Evolutionary conservation across 352 stramenopile genomes (phyloP).

Genomic region (Sclerospora graminicola): DNA sequence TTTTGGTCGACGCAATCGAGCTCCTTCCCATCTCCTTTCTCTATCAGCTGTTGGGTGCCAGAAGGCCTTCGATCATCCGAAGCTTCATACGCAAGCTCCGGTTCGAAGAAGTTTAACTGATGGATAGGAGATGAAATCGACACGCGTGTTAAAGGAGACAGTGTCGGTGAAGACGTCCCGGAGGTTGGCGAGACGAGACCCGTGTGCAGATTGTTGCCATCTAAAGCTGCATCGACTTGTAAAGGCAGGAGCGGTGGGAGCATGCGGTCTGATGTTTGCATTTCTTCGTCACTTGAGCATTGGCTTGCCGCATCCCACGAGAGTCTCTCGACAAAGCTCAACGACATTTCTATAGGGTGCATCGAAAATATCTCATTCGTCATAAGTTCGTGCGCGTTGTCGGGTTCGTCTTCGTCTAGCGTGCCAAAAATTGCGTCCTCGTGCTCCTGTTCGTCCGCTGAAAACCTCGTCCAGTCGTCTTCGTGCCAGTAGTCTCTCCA

Average conservation of each 20-base stretch:
- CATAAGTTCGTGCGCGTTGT: conserved; percentile 3
- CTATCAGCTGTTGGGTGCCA: conserved; percentile 2
- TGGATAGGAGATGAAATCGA: conserved; percentile 13
- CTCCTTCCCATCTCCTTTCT: conserved; percentile 6
- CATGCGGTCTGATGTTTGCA: not conserved
- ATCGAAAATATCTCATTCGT: conserved; percentile 5
- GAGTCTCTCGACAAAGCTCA: conserved; percentile 14
- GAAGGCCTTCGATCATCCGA: not conserved
- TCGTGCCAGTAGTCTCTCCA: conserved; percentile 3
- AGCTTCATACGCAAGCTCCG: conserved; percentile 1
- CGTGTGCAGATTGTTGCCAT: conserved; percentile 16
- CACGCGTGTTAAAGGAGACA: conserved; percentile 12
- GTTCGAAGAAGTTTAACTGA: conserved; percentile 15
- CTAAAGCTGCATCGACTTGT: conserved; percentile 2
- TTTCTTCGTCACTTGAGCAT: conserved; percentile 5
- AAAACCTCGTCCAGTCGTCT: conserved; percentile 5
- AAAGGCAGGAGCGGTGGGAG: conserved; percentile 6
- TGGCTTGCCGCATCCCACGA: conserved; percentile 20
- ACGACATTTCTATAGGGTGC: not conserved
- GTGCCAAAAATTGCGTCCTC: conserved; percentile 15
- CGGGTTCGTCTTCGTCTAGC: conserved; percentile 7
- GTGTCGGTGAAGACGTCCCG: conserved; percentile 9
- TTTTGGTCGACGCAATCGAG: not conserved
- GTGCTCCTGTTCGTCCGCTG: conserved; percentile 6
- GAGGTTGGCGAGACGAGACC: conserved; percentile 50